Evolutionary conservation across 2,329 filamentous ascomycete species (phyloP).

Genomic region (Cryphonectria carpinicola): DNA sequence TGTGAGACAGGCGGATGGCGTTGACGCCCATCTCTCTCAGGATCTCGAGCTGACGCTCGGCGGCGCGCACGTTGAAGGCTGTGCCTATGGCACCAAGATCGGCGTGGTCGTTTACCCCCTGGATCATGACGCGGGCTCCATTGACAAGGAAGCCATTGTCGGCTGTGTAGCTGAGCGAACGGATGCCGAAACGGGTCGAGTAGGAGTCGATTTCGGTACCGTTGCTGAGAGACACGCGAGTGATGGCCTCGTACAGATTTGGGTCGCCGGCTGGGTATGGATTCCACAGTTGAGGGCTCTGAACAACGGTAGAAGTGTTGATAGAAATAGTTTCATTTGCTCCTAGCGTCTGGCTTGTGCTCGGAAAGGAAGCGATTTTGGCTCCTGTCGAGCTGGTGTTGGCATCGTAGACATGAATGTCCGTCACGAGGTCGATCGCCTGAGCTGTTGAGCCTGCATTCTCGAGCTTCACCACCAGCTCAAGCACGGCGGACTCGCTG

Average conservation of each 20-base stretch:
- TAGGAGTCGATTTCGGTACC: slow-evolving; percentile 46
- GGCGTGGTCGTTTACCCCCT: slow-evolving; percentile 56
- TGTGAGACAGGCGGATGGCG: slow-evolving; percentile 55
- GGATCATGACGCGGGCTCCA: slow-evolving; percentile 46
- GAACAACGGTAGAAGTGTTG: slow-evolving; percentile 41
- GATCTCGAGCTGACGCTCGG: slow-evolving; percentile 53
- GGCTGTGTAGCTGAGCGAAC: slow-evolving; percentile 44
- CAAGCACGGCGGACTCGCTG: slow-evolving; percentile 46
- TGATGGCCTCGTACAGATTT: slow-evolving; percentile 53
- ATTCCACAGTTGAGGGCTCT: slow-evolving; percentile 52
- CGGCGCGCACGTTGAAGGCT: slow-evolving; percentile 54
- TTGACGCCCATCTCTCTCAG: slow-evolving; percentile 55
- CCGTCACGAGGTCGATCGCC: slow-evolving; percentile 45
- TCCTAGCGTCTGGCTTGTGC: slow-evolving; percentile 36
- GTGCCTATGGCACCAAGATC: slow-evolving; percentile 54
- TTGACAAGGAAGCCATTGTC: slow-evolving; percentile 52
- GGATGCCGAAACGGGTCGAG: slow-evolving; percentile 55
- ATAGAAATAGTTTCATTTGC: slow-evolving; percentile 39
- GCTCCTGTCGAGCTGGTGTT: slow-evolving; percentile 34
- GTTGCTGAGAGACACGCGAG: slow-evolving; percentile 38
- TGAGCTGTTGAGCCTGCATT: slow-evolving; percentile 43
- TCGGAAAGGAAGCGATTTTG: slow-evolving; percentile 42
- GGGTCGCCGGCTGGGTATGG: slow-evolving; percentile 50
- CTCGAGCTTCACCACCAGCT: slow-evolving; percentile 50
- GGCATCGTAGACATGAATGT: slow-evolving; percentile 44